Base-by-base conservation (phyloP, 2,329 filamentous ascomycete species). In the Paraphoma chrysanthemicola region DNA sequence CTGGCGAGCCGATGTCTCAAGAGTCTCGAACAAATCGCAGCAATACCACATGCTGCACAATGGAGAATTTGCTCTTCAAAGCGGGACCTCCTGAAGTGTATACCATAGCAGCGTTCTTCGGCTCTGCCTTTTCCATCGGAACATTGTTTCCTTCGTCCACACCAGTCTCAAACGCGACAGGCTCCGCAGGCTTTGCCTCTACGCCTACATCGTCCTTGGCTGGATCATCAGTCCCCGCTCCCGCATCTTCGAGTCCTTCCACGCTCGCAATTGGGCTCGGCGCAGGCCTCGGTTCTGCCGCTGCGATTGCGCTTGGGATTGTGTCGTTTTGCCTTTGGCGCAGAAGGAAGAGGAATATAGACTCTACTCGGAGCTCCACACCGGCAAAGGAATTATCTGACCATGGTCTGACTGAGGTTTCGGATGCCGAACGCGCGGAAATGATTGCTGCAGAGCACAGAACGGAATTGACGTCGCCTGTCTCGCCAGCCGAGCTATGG, bases 1-100 rank as follows among this genome's bases (percentile, higher is more conserved):
- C 48, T 12, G 48, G 48, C 10, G 3, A 11, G 14, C 16, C 36
- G 8, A 18, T 6, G 29, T 23, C 48, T 12, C 41, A 43, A 6
- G 48, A 50, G 18, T 23, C 12, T 12, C 38, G 48, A 17, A 36
- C 29, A 11, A 50, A 50, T 23, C 39, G 39, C 7, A 50, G 23
- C 18, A 50, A 50, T 18, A 43, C 38, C 11, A 43, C 48, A 11
- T 50, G 48, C 48, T 50, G 48, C 39, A 39, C 31, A 12, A 50
- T 43, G 16, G 6, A 43, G 6, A 16, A 31, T n/a, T 36, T 50
- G 17, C 18, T 43, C 2, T 50, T 50, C 29, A 50, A 28, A 30
- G 48, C 48, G 9, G 23, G 16, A 11, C 39, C 39, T 17, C 48
- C 48, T 31, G 23, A 12, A 12, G 48, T 50, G 4, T 50, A 43